Base-by-base conservation (phyloP, 768 basidiomycete species). In the Leccinum subgranulosum region DNA sequence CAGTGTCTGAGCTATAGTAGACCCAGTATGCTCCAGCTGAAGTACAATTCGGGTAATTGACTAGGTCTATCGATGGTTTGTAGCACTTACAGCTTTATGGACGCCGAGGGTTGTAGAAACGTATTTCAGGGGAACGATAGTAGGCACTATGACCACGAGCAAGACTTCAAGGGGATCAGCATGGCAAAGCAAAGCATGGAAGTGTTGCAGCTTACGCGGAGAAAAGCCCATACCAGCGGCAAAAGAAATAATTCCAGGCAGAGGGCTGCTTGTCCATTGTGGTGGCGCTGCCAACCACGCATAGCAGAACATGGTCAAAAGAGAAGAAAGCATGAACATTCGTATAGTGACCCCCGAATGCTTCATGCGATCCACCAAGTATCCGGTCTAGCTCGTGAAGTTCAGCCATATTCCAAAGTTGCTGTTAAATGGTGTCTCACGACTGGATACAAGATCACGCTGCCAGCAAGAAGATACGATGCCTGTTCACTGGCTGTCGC, bases 91-190 rank as follows among this genome's bases (percentile, higher is more conserved):
- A 66, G 85, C 84, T 69, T 92, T 91, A 66, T 92, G 88, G 7
- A 85, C 84, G 1, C 88, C 90, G 0, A 92, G 76, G 5, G 87
- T 88, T 1, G 90, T 91, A 2, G 87, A 86, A 47, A 92, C 83
- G 68, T 87, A 91, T 67, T 86, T 87, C 19, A 79, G 61, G 7
- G 84, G 80, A 0, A 92, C 87, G 28, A 92, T 81, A 52, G 79
- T 81, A 1, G 90, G 88, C 0, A 91, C 90, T 33, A 92, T 76
- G 15, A 92, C 77, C 8, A 88, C 90, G 11, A 91, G 76, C 10
- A 92, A 73, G 28, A 91, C 89, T 90, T 60, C 29, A 15, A 4
- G 46, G 34, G 39, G 41, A 25, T 65, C 33, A 61, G 45, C 41
- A 11, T 43, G 41, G 19, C 61, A 28, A 4, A 28, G 59, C 36